A percentile compares a stretch with the other conserved stretches of the same genome.
These are phyloP conservation scores for Claviceps quebecensis DNA, from an alignment of 2,329 filamentous ascomycete genomes.

Conservation along the genomic window DNA sequence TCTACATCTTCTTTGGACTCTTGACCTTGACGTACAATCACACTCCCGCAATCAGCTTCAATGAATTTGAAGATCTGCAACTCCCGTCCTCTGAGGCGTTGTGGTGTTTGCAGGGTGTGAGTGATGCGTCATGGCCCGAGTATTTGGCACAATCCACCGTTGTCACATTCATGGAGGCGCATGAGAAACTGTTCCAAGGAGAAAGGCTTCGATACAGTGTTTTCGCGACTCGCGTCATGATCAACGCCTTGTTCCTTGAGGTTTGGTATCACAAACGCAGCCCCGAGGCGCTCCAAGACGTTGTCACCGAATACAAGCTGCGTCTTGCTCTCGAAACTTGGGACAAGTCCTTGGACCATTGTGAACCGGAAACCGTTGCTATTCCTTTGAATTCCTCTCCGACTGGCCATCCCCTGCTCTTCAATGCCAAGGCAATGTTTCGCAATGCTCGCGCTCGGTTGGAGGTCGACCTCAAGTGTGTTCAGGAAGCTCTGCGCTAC, in stretches of 20 bases:
- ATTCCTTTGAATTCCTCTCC: conserved; percentile 88
- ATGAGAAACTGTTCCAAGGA: conserved; percentile 91
- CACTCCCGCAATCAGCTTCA: conserved; percentile 94
- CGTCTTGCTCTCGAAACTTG: conserved; percentile 93
- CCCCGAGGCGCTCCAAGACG: conserved; percentile 91
- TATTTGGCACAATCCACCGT: conserved; percentile 55
- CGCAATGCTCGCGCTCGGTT: conserved; percentile 84
- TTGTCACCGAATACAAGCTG: conserved; percentile 96
- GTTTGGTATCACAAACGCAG: conserved; percentile 99
- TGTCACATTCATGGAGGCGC: conserved; percentile 83
- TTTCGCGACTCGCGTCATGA: conserved; percentile 95
- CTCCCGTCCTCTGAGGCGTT: conserved; percentile 86
- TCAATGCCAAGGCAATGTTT: conserved; percentile 96
- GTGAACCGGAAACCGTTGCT: conserved; percentile 77
- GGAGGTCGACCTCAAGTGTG: conserved; percentile 87
- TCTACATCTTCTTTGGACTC: conserved; percentile 97
- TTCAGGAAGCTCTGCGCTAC: conserved; percentile 92
- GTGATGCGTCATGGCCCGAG: conserved; percentile 76
- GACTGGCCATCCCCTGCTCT: conserved; percentile 89
- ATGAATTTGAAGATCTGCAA: conserved; percentile 88
- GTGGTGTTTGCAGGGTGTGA: conserved; percentile 73
- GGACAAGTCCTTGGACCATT: conserved; percentile 90
- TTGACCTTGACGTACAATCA: conserved; percentile 95
- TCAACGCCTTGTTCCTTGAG: conserved; percentile 94
- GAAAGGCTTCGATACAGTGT: conserved; percentile 85